These are phyloP conservation scores for Rhizopogon vulgaris DNA, from an alignment of 768 basidiomycete genomes.

Conservation along the genomic window DNA sequence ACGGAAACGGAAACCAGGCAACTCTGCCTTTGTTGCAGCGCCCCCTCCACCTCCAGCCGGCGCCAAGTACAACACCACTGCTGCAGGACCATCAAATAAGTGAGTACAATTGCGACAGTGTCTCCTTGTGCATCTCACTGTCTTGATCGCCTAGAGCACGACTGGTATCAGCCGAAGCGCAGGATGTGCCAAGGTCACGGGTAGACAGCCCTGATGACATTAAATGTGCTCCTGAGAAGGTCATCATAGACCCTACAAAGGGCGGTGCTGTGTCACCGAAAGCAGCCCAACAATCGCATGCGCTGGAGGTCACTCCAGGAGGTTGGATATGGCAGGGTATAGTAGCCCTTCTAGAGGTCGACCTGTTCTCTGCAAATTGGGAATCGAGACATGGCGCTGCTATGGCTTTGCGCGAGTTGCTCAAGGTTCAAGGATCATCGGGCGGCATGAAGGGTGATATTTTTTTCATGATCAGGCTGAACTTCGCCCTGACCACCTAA, in stretches of 20 bases:
- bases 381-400: conserved; percentile 93
- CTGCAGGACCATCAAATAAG: conserved; percentile 58
- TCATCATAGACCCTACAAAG: conserved; percentile 73
- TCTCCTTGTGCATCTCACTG: neutral
- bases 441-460: conserved; percentile 75
- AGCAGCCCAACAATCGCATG: conserved; percentile 68
- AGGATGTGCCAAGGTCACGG: conserved; percentile 43
- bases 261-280: conserved; percentile 83
- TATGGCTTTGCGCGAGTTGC: conserved; percentile 81
- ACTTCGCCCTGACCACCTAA: conserved; percentile 1
- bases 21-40: conserved; percentile 73
- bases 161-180: conserved; percentile 61
- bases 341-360: conserved; percentile 71
- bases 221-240: conserved; percentile 49
- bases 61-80: conserved; percentile 55
- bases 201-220: conserved; percentile 48
- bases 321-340: conserved; percentile 86
- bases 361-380: conserved; percentile 84
- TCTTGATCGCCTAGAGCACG: conserved; percentile 48
- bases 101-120: conserved; percentile 20
- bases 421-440: conserved; percentile 75
- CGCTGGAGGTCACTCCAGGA: conserved; percentile 68
- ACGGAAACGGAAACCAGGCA: conserved; percentile 87
- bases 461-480: neutral
- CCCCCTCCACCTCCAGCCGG: conserved; percentile 54